A percentile compares a stretch with the other conserved stretches of the same genome.
Conservation (phyloP, 352 stramenopile species). For the Pythium scleroteichum region DNA sequence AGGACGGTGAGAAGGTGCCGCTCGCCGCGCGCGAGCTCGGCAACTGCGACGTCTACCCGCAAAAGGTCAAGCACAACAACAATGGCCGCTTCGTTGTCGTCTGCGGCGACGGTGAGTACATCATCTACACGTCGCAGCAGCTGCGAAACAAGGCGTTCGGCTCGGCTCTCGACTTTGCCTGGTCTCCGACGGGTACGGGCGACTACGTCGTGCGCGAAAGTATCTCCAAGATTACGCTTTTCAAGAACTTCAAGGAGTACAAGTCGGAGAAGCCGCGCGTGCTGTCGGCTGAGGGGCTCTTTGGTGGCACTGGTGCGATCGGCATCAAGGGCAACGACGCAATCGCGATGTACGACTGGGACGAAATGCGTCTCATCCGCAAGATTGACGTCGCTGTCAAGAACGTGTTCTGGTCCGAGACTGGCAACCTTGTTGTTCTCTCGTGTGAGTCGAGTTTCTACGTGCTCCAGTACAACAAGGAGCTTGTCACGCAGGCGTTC, state of each 20-base stretch:
- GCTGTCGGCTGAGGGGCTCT: constrained; percentile 94
- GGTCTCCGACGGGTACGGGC: constrained; percentile 95
- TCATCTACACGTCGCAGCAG: constrained; percentile 99
- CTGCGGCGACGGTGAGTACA: constrained; percentile 99
- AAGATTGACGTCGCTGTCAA: constrained; percentile 98
- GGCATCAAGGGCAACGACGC: constrained; percentile 96
- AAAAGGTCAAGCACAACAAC: constrained; percentile 98
- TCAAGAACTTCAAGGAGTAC: constrained; percentile 99
- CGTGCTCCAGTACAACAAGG: constrained; percentile 95
- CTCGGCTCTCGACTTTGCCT: constrained; percentile 97
- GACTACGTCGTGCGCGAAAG: constrained; percentile 99
- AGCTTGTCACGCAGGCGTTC: constrained; percentile 88
- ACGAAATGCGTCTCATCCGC: constrained; percentile 96
- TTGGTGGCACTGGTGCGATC: constrained; percentile 93
- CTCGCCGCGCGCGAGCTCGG: constrained; percentile 92
- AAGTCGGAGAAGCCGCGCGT: constrained; percentile 94
- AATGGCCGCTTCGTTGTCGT: constrained; percentile 99
- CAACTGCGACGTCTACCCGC: constrained; percentile 97
- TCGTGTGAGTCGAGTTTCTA: constrained; percentile 95
- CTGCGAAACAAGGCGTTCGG: constrained; percentile 97
- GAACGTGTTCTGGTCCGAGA: constrained; percentile 98
- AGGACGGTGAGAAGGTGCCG: constrained; percentile 89
- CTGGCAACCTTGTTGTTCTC: constrained; percentile 95
- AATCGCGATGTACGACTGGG: constrained; percentile 99
- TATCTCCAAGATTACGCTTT: constrained; percentile 95